These are phyloP conservation scores for Lachancea thermotolerans DNA, from an alignment of 805 yeast species.

Conservation along the genomic window DNA sequence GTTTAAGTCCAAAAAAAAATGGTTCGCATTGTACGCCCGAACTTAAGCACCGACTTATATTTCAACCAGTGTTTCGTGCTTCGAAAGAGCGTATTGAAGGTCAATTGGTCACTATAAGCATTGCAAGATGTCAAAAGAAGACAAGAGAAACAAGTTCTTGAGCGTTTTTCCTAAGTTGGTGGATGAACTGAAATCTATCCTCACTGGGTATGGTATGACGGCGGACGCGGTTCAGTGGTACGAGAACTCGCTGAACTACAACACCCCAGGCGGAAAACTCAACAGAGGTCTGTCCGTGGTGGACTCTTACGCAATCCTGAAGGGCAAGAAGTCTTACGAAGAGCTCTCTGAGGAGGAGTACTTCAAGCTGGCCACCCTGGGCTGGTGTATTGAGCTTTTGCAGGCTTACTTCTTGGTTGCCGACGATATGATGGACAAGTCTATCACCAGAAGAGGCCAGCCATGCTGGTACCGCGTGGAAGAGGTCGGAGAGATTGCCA, in stretches of 20 bases:
- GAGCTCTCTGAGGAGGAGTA: slow-evolving; percentile 66
- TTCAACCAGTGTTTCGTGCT: too few relatives aligned
- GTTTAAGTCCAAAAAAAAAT: not conserved
- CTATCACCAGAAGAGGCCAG: slow-evolving; percentile 96
- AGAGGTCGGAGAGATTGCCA: slow-evolving; percentile 86
- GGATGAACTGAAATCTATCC: slow-evolving; percentile 58
- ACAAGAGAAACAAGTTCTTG: slow-evolving; percentile 48
- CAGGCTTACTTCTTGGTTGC: slow-evolving; percentile 97
- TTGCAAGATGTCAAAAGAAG: slow-evolving; percentile 19
- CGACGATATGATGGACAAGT: slow-evolving; percentile 97
- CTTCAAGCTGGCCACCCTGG: slow-evolving; percentile 77
- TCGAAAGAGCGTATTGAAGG: not conserved
- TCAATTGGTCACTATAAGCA: not conserved
- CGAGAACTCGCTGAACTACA: slow-evolving; percentile 63
- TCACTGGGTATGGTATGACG: slow-evolving; percentile 71
- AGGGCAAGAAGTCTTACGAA: slow-evolving; percentile 48
- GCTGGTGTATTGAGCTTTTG: slow-evolving; percentile 91
- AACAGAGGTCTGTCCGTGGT: slow-evolving; percentile 95
- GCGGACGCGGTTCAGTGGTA: slow-evolving; percentile 84
- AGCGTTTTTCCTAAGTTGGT: slow-evolving; percentile 71
- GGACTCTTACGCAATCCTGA: slow-evolving; percentile 81
- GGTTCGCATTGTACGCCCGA: too few relatives aligned
- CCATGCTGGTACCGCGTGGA: slow-evolving; percentile 91
- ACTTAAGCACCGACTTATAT: too few relatives aligned
- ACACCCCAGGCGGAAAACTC: slow-evolving; percentile 93